Evolutionary conservation across 192 early-diverging fungal genomes (phyloP), one percentile per base, ranked within the genome.

Genomic region (Coemansia sp.): DNA sequence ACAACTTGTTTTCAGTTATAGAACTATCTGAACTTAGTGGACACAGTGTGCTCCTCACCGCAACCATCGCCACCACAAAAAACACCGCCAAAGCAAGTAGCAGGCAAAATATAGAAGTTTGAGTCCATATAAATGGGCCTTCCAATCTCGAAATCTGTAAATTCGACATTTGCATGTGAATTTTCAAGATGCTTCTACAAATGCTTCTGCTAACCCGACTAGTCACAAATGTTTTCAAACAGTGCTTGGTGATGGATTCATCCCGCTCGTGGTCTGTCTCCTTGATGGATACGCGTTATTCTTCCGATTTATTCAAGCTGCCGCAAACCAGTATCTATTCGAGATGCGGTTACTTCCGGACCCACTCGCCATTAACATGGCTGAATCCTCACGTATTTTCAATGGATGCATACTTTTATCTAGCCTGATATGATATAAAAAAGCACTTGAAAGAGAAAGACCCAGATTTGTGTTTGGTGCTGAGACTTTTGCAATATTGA

Each of bases 401-500:
- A 31, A 73, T 67, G 67, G 74, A 76, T 76, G 31, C 74, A 55
- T 70, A 76, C 74, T 76, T 76, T 76, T 63, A 63, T 58, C 42
- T 37, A 43, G 43, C 43, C 62, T 64, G 39, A 33, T 46, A 42
- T 33, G 42, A 64, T 68, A 52, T 63, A 65, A 67, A 74, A 61
- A 67, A 66, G 49, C 53, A 33, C 51, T 68, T 43, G 57, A 39
- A 59, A 74, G 58, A 74, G 72, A 74, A 64, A 59, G 72, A 68
- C 39, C 56, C 59, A 42, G 23, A 16, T 9, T 1, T 10, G 34
- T 26, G 4, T 26, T 35, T 15, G 12, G 45, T 55, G 21, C 63
- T 25, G 31, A 20, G 40, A 18, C 15, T 2, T 15, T 33, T 40
- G 56, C 46, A 43, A 31, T 58, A 49, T 46, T 49, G 21, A 49